Evolutionary conservation across 2,329 filamentous ascomycete genomes (phyloP).

Genomic region (Colletotrichum sp.): DNA sequence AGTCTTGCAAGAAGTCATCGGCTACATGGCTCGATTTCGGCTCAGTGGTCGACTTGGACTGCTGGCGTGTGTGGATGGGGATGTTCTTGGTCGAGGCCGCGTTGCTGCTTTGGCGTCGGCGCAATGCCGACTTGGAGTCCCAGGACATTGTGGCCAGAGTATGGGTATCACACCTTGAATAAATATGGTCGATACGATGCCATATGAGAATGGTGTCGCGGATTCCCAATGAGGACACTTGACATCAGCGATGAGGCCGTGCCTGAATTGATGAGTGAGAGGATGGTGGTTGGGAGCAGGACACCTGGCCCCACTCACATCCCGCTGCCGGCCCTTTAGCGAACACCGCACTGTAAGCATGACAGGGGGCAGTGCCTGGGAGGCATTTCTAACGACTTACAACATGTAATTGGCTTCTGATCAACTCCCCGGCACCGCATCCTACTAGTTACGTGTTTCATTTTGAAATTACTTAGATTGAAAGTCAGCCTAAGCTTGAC

Average conservation of each 20-base stretch:
- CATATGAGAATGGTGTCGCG: neutral
- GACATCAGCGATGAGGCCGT: neutral
- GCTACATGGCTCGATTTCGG: slow-evolving; percentile 67
- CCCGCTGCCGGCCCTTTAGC: neutral
- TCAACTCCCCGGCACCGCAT: neutral
- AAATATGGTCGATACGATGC: too few species aligned
- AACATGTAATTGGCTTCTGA: neutral
- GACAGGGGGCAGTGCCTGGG: neutral
- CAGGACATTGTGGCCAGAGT: slow-evolving; percentile 36
- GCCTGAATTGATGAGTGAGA: neutral
- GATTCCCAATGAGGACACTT: neutral
- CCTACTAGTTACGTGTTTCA: neutral
- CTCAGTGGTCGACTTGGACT: slow-evolving; percentile 39
- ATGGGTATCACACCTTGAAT: too few species aligned
- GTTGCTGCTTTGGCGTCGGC: slow-evolving; percentile 53
- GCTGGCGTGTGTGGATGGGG: slow-evolving; percentile 45
- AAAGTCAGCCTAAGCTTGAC: neutral
- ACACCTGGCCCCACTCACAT: slow-evolving; percentile 1
- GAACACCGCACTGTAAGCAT: neutral
- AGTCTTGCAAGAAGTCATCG: slow-evolving; percentile 75
- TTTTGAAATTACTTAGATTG: neutral
- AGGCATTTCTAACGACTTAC: neutral
- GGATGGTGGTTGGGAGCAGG: neutral
- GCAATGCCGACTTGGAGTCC: slow-evolving; percentile 39
- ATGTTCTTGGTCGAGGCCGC: slow-evolving; percentile 40